Evolutionary conservation across 331 rosid genomes (phyloP), one percentile per base, ranked within the genome.

Genomic region (Quercus tomentella): DNA sequence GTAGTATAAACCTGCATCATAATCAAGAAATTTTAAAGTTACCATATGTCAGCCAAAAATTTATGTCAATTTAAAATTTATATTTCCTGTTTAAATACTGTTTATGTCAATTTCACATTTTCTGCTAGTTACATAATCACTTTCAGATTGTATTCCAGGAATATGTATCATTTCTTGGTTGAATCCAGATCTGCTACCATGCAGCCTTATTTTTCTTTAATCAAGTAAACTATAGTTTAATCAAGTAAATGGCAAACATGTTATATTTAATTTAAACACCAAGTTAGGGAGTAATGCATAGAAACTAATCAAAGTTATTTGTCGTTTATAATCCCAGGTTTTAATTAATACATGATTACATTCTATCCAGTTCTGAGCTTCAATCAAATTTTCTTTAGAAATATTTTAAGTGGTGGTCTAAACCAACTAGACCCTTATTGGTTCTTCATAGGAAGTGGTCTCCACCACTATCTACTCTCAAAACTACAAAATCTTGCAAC

Each of bases 251-350:
- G 56, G 72, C 21, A 72, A 77, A 65, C 33, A 68, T 62, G 75
- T 28, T 58, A 68, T 31, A 68, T 80, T 82, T 82, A 75, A 80
- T 79, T 72, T 7, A 49, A 81, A 85, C 82, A 77, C 84, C 91
- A 78, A 90, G 92, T 90, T 80, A 88, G 92, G 90, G 4, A 61
- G 87, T 90, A 88, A 28, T 21, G 71, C 86, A 81, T 85, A 90
- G 82, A 79, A 81, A 83, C 72, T 65, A 71, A 80, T 82, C 85
- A 77, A 79, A 80, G 82, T 80, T 49, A 55, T 73, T 84, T 86
- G 93, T 88, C 88, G 28, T 76, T 56, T 78, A 62, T 75, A 84
- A 82, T 87, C 87, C 76, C 77, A 72, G 41, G 35, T 37, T 72
- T 78, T 75, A 77, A 82, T 79, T 80, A 74, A 76, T 68, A 81